Base-by-base conservation (phyloP, 148 eudicot species). In the Rhododendron mucronatum region DNA sequence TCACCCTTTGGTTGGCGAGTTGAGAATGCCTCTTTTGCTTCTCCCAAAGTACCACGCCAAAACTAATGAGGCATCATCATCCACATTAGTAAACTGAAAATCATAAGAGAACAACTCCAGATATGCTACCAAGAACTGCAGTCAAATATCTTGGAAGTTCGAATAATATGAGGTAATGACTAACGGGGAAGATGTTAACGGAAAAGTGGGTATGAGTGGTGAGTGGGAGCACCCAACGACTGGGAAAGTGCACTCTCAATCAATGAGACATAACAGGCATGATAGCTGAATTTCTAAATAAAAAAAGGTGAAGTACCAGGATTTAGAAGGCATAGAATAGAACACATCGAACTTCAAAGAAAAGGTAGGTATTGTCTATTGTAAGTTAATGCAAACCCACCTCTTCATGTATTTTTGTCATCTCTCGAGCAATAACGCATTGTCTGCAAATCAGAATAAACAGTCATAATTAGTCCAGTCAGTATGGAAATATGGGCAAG, bases 321-420 rank as follows among this genome's bases (percentile, higher is more conserved):
- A 44, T 30, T 33, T 39, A 6, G 55, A 35, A 75, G 18, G 71
- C 28, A 48, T 28, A 39, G 20, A 50, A 79, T 7, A 50, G 44
- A 55, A 82, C 74, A 15, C 10, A 41, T 5, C 48, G 10, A 57
- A 33, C 61, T 11, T 28, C 83, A 81, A 57, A 55, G 84, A 63
- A 82, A 39, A 63, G 75, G 33, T 37, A 63, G 13, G 26, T 33
- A 57, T 15, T 53, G 18, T 28, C 59, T 33, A 57, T 15, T 53
- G 18, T 28, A 59, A 63, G 73, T 39, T 76, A n/a, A 30, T 59
- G 65, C 30, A 83, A 51, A 18, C 88, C 84, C 87, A 97, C 99
- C 97, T 97, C 95, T 93, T 97, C 99, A 89, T 97, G 98, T 63
- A 95, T 88, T 90, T 97, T 97, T 76, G 99, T 97, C 90, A 95